Percentiles rank a stretch among this genome's conserved stretches.
These are phyloP conservation scores for Sindora glabra DNA, from an alignment of 306 rosid genomes.

Conservation along the genomic window DNA sequence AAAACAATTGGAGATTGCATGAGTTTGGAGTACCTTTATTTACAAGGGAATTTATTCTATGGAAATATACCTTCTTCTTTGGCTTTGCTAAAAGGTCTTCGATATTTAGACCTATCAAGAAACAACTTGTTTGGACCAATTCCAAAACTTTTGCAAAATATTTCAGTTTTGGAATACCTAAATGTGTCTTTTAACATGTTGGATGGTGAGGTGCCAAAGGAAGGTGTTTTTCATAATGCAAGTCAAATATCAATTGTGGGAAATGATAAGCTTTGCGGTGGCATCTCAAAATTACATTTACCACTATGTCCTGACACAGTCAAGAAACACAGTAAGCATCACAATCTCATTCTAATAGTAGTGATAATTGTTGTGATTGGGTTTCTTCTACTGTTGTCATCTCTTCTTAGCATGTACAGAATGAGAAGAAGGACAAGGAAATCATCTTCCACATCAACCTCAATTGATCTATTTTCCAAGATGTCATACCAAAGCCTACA, in stretches of 20 bases:
- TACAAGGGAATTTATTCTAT: neutral
- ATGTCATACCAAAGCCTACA: conserved; percentile 6
- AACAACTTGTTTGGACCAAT: neutral
- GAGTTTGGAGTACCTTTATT: neutral
- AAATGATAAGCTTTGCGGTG: neutral
- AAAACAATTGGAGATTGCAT: neutral
- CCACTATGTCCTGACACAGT: neutral
- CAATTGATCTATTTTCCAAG: neutral
- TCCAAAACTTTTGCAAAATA: neutral
- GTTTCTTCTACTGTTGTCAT: neutral
- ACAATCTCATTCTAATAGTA: neutral
- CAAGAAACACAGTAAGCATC: neutral
- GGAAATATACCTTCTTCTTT: neutral
- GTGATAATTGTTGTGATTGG: neutral
- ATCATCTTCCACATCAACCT: neutral
- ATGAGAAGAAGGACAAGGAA: neutral
- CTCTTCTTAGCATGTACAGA: neutral
- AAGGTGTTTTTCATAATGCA: neutral
- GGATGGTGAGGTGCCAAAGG: neutral
- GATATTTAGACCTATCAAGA: neutral
- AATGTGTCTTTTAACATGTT: neutral
- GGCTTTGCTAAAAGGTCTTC: neutral
- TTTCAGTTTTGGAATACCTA: neutral
- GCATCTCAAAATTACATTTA: neutral
- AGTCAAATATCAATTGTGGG: neutral